A percentile compares a stretch with the other conserved stretches of the same genome.
These are phyloP conservation scores for Eruca vesicaria DNA, from an alignment of 441 rosid genomes.

Conservation along the genomic window DNA sequence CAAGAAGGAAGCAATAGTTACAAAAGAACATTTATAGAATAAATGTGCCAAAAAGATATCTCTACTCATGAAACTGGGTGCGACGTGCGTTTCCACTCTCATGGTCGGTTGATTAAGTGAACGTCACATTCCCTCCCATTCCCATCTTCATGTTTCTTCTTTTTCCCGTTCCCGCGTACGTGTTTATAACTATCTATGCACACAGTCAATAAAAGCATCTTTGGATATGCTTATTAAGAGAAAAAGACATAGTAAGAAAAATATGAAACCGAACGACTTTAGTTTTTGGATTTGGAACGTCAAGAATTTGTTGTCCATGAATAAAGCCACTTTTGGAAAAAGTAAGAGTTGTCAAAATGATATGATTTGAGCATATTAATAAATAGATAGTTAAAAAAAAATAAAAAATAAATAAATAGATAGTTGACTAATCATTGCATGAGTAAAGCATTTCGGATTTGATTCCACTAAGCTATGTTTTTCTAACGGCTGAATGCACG, in stretches of 20 bases:
- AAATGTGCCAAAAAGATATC: conserved; percentile 7
- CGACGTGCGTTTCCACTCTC: conserved; percentile 33
- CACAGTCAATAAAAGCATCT: not conserved
- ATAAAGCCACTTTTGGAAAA: conserved; percentile 19
- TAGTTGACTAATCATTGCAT: conserved; percentile 33
- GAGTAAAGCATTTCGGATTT: conserved; percentile 21
- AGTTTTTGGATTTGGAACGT: conserved; percentile 4
- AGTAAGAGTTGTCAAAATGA: conserved; percentile 16
- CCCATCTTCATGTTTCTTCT: not conserved
- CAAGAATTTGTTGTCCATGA: conserved; percentile 12
- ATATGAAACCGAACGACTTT: not conserved
- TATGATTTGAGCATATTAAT: no score
- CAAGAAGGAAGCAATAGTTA: not conserved
- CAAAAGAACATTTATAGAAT: not conserved
- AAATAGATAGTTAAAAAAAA: no score
- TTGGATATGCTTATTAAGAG: not conserved
- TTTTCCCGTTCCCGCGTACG: not conserved
- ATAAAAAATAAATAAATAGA: no score
- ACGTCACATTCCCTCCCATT: conserved; percentile 3
- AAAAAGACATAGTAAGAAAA: no score
- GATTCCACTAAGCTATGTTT: not conserved
- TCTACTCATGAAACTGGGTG: conserved; percentile 5
- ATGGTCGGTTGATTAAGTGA: conserved; percentile 18
- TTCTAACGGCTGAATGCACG: not conserved
- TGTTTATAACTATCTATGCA: conserved; percentile 4